Conservation (phyloP, 2,329 filamentous ascomycete genomes). For the Furcasterigmium sp. region DNA sequence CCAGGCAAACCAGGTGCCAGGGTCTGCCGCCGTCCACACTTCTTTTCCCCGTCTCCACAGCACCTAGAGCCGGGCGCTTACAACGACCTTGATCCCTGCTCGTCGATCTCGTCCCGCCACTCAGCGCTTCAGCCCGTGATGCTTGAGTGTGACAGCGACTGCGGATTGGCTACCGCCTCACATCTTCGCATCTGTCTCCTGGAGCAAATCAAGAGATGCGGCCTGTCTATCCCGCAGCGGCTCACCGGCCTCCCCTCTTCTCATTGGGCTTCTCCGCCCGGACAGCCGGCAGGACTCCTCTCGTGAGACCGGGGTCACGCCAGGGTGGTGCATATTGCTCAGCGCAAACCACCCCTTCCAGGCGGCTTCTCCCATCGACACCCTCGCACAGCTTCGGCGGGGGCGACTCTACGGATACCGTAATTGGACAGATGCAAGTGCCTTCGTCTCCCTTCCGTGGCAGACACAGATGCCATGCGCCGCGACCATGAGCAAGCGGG, state of each 20-base stretch:
- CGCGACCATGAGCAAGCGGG: constrained; percentile 1
- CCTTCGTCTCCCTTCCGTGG: constrained; percentile 1
- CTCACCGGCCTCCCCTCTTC: constrained; percentile 6
- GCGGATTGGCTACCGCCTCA: constrained; percentile 1
- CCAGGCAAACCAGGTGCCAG: too few relatives aligned
- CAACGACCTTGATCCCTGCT: constrained; percentile 8
- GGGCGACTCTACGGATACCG: background rate
- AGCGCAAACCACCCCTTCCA: background rate
- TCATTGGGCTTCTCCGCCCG: constrained; percentile 1
- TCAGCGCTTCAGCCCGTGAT: constrained; percentile 3
- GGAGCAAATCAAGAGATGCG: constrained; percentile 2
- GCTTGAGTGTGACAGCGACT: constrained; percentile 2
- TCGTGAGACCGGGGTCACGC: too few relatives aligned
- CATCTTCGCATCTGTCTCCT: background rate
- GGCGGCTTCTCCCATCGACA: background rate
- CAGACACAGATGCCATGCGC: background rate
- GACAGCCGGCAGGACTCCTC: background rate
- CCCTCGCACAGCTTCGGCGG: background rate
- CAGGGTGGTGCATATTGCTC: background rate
- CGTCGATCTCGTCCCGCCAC: constrained; percentile 5
- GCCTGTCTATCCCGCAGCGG: constrained; percentile 7
- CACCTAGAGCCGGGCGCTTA: constrained; percentile 10
- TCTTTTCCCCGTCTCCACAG: background rate
- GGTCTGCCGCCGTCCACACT: too few relatives aligned
- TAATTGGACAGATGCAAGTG: constrained; percentile 12